These are phyloP conservation scores for Lentinula raphanica DNA, from an alignment of 768 basidiomycete species.

Conservation along the genomic window DNA sequence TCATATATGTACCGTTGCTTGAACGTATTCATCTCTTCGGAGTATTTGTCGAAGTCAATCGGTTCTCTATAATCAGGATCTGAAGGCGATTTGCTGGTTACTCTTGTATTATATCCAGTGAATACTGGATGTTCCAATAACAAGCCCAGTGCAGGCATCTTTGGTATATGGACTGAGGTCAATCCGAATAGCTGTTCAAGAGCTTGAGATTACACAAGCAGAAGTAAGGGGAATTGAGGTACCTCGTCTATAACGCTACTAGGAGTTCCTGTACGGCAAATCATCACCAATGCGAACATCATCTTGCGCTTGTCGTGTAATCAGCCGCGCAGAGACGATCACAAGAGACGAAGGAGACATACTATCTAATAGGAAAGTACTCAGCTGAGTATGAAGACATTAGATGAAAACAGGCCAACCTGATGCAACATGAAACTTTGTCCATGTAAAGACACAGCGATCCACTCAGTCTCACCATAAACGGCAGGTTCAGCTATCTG, in stretches of 20 bases:
- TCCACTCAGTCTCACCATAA: constrained; percentile 91
- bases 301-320: constrained; percentile 77
- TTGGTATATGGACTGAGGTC: constrained; percentile 77
- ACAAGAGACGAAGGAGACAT: constrained; percentile 19
- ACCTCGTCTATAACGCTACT: constrained; percentile 72
- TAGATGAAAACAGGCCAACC: constrained; percentile 35
- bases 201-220: not conserved
- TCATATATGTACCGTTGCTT: constrained; percentile 84
- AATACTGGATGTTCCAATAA: constrained; percentile 86
- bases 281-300: constrained; percentile 82
- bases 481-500: constrained; percentile 84
- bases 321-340: constrained; percentile 8
- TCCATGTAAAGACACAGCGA: constrained; percentile 88
- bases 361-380: constrained; percentile 39
- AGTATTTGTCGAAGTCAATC: constrained; percentile 67
- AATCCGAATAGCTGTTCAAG: constrained; percentile 66
- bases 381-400: not conserved
- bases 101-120: constrained; percentile 65
- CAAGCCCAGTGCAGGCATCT: constrained; percentile 92
- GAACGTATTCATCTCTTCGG: constrained; percentile 70
- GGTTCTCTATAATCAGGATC: constrained; percentile 63
- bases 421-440: constrained; percentile 99
- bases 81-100: constrained; percentile 42
- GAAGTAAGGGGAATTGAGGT: not conserved
- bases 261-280: constrained; percentile 72